Evolutionary conservation across 768 basidiomycete genomes (phyloP).

Genomic region (Mycena olivaceomarginata): DNA sequence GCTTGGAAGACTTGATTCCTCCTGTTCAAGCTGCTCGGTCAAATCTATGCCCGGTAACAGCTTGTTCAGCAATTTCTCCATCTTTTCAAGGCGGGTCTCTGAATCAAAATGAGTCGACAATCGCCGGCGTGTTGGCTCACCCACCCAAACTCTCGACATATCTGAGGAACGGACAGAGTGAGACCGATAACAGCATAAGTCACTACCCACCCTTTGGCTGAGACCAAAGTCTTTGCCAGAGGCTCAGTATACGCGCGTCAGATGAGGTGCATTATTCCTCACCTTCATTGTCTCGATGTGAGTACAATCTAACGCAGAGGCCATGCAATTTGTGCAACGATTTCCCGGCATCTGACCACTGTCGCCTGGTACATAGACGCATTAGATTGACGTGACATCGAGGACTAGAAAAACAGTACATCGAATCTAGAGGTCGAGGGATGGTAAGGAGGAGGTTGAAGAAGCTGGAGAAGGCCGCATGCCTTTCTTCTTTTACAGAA

Average conservation of each 20-base stretch:
- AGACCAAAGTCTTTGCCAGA: conserved; percentile 69
- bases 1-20: conserved; percentile 49
- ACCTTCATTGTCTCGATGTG: conserved; percentile 86
- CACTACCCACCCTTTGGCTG: conserved; percentile 75
- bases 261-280: background rate
- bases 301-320: conserved; percentile 77
- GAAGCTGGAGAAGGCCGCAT: background rate
- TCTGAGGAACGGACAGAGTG: conserved; percentile 53
- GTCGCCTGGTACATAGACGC: conserved; percentile 67
- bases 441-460: too few relatives aligned
- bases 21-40: conserved; percentile 72
- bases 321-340: conserved; percentile 79
- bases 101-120: background rate
- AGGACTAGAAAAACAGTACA: background rate
- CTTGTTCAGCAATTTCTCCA: conserved; percentile 77
- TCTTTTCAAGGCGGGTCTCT: conserved; percentile 54
- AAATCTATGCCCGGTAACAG: conserved; percentile 80
- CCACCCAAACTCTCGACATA: conserved; percentile 76
- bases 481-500: background rate
- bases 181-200: background rate
- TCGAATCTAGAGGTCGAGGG: too few relatives aligned
- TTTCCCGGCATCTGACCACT: conserved; percentile 81
- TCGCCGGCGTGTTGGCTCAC: background rate
- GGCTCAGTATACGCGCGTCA: background rate
- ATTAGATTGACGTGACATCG: conserved; percentile 20